Base-by-base conservation (phyloP, 768 basidiomycete species). In the Lenzites betulinus region DNA sequence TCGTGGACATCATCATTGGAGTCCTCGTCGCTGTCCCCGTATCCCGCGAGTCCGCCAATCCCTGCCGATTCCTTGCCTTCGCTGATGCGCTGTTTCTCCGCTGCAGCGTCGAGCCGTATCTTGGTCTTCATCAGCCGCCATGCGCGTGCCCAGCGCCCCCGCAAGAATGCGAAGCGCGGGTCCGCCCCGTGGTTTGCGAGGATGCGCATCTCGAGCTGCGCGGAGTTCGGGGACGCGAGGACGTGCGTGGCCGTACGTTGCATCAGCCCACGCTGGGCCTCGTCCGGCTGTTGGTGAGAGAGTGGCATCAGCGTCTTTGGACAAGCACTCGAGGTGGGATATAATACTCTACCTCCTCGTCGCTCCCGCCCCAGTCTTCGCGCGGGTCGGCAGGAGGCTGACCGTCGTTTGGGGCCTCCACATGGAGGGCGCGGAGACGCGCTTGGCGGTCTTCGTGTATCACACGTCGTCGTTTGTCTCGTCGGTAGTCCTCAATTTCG, bases 191-290 rank as follows among this genome's bases (percentile, higher is more conserved):
- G 83, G 66, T 96, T 93, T 11, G 94, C 88, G 16, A 96, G 77
- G 66, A 97, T 94, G 7, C 93, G 84, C 81, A 94, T 86, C 71
- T 95, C 93, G 23, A 96, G 79, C 63, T 93, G 86, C 0, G 87
- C 83, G 16, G 91, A 83, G 67, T 95, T 93, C 1, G 88, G 84
- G 1, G 93, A 89, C 7, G 83, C 74, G 25, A 81, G 69, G 33
- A 95, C 73, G 60, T 93, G 90, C 13, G 70, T 64, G 0, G 90
- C 90, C 0, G 93, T 95, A 53, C 87, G 83, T 12, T 76, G 73
- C 86, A 97, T 94, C 12, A 95, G 78, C 3, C 82, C 81, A 50
- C 71, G 77, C 65, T 89, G 85, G 0, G 74, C 23, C 16, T 83
- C 82, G 58, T 86, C 84, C 16, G 86, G 88, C 88, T 88, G 59